A percentile compares a stretch with the other conserved stretches of the same genome.
These are phyloP conservation scores for Trypanosoma rangeli DNA, from an alignment of 208 protist genomes.

Conservation along the genomic window DNA sequence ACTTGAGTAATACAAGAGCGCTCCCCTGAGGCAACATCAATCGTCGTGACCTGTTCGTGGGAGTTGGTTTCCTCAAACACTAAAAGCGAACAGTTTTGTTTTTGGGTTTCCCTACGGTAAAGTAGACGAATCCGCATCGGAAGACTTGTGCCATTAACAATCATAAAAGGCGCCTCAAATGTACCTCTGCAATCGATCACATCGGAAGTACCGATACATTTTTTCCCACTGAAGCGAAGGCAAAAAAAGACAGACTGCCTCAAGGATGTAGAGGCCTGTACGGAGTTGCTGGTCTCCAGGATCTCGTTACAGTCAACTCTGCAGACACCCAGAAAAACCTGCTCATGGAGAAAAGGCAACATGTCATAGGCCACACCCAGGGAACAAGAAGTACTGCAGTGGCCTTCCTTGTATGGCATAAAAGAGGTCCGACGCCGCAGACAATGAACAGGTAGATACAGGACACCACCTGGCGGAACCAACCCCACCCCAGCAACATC, in stretches of 20 bases:
- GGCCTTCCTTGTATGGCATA: constrained; percentile 21
- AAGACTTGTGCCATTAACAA: constrained; percentile 58
- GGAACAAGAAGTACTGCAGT: constrained; percentile 22
- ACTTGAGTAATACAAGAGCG: constrained; percentile 53
- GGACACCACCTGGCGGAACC: constrained; percentile 15
- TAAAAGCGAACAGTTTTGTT: constrained; percentile 25
- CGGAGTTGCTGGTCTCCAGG: constrained; percentile 19
- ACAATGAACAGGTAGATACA: constrained; percentile 32
- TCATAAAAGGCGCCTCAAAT: constrained; percentile 49
- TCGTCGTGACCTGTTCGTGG: constrained; percentile 39
- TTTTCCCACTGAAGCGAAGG: constrained; percentile 26
- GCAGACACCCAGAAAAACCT: constrained; percentile 54
- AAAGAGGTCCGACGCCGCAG: constrained; percentile 35
- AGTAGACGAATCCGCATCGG: constrained; percentile 52
- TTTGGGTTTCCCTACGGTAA: constrained; percentile 25
- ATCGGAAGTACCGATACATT: constrained; percentile 13
- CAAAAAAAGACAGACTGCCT: constrained; percentile 47
- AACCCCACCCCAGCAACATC: constrained; percentile 33
- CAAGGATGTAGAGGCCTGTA: constrained; percentile 20
- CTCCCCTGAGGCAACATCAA: constrained; percentile 32
- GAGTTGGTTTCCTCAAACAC: constrained; percentile 34
- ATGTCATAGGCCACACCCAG: constrained; percentile 67
- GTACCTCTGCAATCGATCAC: constrained; percentile 37
- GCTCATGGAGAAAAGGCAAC: constrained; percentile 42
- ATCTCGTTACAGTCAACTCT: constrained; percentile 1